Base-by-base conservation (phyloP, 2,329 filamentous ascomycete genomes). In the Trichoderma citrinoviride region DNA sequence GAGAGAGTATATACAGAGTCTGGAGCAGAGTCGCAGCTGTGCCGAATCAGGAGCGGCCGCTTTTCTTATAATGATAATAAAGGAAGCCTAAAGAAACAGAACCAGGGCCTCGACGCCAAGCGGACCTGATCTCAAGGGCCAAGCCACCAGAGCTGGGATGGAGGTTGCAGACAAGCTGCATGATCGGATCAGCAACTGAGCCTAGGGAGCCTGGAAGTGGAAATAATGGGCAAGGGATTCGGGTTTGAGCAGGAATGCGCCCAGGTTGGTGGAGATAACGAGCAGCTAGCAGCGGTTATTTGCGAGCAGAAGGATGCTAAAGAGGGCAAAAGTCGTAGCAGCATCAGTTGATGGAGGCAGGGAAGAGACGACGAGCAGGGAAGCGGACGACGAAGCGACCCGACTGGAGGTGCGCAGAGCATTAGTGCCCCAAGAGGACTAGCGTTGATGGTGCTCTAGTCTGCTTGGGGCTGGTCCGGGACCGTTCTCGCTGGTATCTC, bases 181-280 rank as follows among this genome's bases (percentile, higher is more conserved):
- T 62, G 60, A 62, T 54, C 47, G 44, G 25, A 62, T 54, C 47
- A 46, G 25, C 55, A 54, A 61, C 41, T 15, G 7, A 37, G 12
- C 12, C 33, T 37, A 14, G 33, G 33, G 33, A 14, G n/a, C 21
- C 47, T 8, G 53, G 33, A 23, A 41, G 56, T 49, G 46, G 60
- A 33, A 44, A 33, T 37, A 37, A 37, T 50, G 19, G 60, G 40
- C 47, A 62, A 62, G 60, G 60, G 60, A 62, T 62, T 62, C 60
- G 60, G 60, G 60, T 52, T 62, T 54, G 40, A 62, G 25, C 25
- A 62, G 49, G 19, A 54, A 33, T 54, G 49, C 49, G 49, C 60
- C 49, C 29, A 53, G 33, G 33, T 14, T 37, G 60, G 60, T 62
- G 60, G 60, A 54, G 60, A 54, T 62, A 61, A 61, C 37, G n/a